Evolutionary conservation across 805 yeast genomes (phyloP).

Genomic region (Komagataella phaffii): DNA sequence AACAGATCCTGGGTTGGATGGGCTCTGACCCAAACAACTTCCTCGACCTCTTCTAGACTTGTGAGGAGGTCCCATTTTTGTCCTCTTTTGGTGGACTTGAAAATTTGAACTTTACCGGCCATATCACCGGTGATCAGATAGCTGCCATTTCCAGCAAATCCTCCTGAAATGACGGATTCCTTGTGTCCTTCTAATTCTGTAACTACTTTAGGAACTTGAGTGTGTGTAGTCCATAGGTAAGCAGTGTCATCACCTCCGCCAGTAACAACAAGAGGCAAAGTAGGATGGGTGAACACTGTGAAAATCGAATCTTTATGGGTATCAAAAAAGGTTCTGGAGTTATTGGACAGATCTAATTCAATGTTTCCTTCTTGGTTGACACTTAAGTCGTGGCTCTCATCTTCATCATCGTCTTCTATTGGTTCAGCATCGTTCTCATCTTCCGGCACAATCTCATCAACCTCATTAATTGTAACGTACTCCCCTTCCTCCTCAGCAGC

Average conservation of each 20-base stretch:
- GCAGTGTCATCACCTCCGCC: conserved; percentile 95
- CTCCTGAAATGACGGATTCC: conserved; percentile 79
- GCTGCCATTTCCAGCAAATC: conserved; percentile 72
- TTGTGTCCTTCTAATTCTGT: conserved; percentile 69
- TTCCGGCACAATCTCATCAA: conserved; percentile 20
- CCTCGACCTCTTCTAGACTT: conserved; percentile 78
- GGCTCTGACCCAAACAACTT: conserved; percentile 67
- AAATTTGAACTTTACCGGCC: conserved; percentile 76
- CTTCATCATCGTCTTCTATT: conserved; percentile 25
- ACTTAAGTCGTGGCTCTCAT: conserved; percentile 22
- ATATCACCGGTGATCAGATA: conserved; percentile 85
- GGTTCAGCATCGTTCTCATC: conserved; percentile 14
- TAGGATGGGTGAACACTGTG: conserved; percentile 72
- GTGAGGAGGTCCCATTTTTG: conserved; percentile 68
- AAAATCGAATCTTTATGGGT: conserved; percentile 81
- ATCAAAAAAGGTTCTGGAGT: conserved; percentile 83
- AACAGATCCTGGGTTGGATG: conserved; percentile 71
- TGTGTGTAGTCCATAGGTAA: conserved; percentile 84
- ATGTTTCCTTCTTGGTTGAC: conserved; percentile 28
- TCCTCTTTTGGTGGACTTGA: conserved; percentile 61
- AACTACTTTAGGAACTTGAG: conserved; percentile 71
- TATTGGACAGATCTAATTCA: conserved; percentile 81
- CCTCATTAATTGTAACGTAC: conserved; percentile 19
- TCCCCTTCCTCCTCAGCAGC: conserved; percentile 5
- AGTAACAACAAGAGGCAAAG: conserved; percentile 70